phyloP scores from a whole-genome alignment of 2,329 filamentous ascomycete genomes.

The Ophiocordyceps sinensis region DNA sequence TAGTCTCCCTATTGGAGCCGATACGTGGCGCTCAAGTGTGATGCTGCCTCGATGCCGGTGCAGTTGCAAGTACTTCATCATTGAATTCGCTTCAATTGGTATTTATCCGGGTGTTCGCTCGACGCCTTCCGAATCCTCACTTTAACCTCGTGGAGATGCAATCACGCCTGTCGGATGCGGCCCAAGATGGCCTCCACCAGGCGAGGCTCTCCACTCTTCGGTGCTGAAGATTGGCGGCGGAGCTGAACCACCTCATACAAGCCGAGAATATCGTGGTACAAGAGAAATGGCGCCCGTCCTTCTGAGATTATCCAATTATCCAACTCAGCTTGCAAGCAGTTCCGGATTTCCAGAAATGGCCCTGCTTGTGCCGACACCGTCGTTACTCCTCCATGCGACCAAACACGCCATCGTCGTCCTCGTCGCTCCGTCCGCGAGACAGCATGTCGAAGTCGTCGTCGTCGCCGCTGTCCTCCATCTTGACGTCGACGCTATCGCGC shows the following conservation, averaged over 20 bases:
- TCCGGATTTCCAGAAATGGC: constrained; percentile 17
- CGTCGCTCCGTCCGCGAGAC: constrained; percentile 56
- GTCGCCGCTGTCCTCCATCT: constrained; percentile 56
- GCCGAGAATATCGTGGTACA: constrained; percentile 30
- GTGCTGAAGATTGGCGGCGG: constrained; percentile 51
- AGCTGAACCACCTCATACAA: constrained; percentile 42
- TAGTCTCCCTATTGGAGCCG: too few species aligned
- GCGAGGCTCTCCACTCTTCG: constrained; percentile 46
- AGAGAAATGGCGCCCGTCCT: constrained; percentile 25
- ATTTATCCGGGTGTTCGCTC: constrained; percentile 39
- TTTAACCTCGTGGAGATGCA: constrained; percentile 55
- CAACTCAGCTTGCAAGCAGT: constrained; percentile 7
- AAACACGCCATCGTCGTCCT: constrained; percentile 93
- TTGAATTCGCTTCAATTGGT: constrained; percentile 16
- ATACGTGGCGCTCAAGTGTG: too few species aligned
- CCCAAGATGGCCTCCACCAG: constrained; percentile 8
- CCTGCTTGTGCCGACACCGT: constrained; percentile 12
- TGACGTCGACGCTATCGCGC: constrained; percentile 40
- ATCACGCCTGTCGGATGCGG: constrained; percentile 17
- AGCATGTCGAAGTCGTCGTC: constrained; percentile 52
- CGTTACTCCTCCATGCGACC: constrained; percentile 81
- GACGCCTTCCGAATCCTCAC: constrained; percentile 49
- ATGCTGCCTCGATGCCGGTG: too few species aligned
- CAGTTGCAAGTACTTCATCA: not conserved
- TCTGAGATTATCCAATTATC: constrained; percentile 3